phyloP scores from a whole-genome alignment of 2,329 filamentous ascomycete species.

The Leptographium wingfieldii region DNA sequence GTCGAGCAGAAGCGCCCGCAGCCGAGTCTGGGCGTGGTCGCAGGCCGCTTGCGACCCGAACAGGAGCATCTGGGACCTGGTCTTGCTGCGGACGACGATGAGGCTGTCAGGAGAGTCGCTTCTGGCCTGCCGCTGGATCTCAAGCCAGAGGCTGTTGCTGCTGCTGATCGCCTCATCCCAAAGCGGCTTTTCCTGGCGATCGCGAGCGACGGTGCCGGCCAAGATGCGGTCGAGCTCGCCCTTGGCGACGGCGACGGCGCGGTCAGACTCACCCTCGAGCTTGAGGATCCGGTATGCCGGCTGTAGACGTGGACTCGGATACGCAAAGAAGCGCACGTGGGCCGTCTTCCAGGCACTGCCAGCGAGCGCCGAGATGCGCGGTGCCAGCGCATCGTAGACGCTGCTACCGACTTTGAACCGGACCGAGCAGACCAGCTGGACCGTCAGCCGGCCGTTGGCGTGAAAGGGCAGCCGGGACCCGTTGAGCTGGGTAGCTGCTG shows the following conservation, averaged over 20 bases:
- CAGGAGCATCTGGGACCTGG: slow-evolving; percentile 18
- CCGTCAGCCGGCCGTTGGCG: slow-evolving; percentile 20
- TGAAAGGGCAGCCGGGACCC: slow-evolving; percentile 19
- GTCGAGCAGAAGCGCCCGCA: not conserved
- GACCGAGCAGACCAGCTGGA: slow-evolving; percentile 23
- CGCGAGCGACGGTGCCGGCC: slow-evolving; percentile 14
- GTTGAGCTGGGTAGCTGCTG: slow-evolving; percentile 20
- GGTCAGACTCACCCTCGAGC: slow-evolving; percentile 23
- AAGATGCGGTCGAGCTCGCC: slow-evolving; percentile 20
- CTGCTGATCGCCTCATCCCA: slow-evolving; percentile 20
- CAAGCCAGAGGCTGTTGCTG: slow-evolving; percentile 11
- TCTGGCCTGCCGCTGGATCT: slow-evolving; percentile 13
- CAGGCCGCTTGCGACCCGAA: slow-evolving; percentile 10
- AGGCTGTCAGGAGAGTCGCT: slow-evolving; percentile 11
- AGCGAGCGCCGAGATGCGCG: not conserved
- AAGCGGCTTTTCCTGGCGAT: slow-evolving; percentile 14
- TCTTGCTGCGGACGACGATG: slow-evolving; percentile 18
- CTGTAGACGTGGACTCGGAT: not conserved
- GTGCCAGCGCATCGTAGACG: slow-evolving; percentile 20
- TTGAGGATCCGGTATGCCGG: slow-evolving; percentile 22
- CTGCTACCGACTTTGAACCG: slow-evolving; percentile 24
- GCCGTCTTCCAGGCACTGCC: slow-evolving; percentile 7
- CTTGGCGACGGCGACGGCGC: slow-evolving; percentile 22
- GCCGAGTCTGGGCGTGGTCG: not conserved
- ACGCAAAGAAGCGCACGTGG: not conserved